Evolutionary conservation across 2,329 filamentous ascomycete species (phyloP).

Genomic region (Metarhizium rileyi): DNA sequence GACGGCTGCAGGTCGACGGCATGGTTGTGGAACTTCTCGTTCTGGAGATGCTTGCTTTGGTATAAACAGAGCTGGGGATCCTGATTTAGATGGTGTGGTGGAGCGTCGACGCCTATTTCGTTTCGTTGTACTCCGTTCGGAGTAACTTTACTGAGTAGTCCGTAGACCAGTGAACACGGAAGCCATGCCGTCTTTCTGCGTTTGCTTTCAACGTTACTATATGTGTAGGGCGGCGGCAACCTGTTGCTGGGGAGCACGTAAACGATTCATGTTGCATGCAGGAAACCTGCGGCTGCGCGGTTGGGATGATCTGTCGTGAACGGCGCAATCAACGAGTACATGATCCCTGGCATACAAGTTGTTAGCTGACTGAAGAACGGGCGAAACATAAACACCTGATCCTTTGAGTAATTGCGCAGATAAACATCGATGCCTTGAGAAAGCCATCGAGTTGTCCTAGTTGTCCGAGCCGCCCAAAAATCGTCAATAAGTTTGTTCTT

Average conservation of each 20-base stretch:
- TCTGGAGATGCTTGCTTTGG: not conserved
- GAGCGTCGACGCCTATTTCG: not conserved
- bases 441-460: not conserved
- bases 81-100: not conserved
- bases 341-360: not conserved
- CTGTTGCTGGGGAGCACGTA: too few species aligned
- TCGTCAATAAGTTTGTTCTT: too few species aligned
- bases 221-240: too few species aligned
- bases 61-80: not conserved
- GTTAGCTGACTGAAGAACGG: not conserved
- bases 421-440: not conserved
- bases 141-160: too few species aligned
- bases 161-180: too few species aligned
- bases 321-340: not conserved
- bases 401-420: not conserved
- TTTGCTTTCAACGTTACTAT: too few species aligned
- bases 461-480: too few species aligned
- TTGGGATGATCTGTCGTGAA: too few species aligned
- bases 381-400: not conserved
- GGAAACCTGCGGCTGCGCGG: too few species aligned
- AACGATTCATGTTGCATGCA: too few species aligned
- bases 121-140: too few species aligned
- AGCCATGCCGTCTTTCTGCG: too few species aligned
- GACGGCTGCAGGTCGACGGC: not conserved
- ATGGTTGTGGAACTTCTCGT: not conserved